Percentiles rank a stretch among this genome's conserved stretches.
Evolutionary conservation across 2,329 filamentous ascomycete species (phyloP).

Genomic region (Ophiostoma himal-ulmi): DNA sequence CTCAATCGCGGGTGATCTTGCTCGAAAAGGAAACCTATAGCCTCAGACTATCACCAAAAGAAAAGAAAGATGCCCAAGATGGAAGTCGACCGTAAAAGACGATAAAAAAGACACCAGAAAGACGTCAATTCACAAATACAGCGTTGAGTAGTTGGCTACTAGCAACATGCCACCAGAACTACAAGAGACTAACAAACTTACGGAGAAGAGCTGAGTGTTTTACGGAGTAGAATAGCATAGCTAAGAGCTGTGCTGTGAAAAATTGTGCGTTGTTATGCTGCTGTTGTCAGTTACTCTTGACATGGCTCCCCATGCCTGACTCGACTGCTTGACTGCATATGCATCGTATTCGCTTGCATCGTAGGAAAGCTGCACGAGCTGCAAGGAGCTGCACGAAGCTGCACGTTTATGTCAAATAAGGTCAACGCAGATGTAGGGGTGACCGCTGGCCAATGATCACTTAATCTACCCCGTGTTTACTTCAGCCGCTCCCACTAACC

Average conservation of each 20-base stretch:
- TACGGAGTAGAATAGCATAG: neutral
- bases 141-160: no score
- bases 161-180: neutral
- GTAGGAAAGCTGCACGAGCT: neutral
- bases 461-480: neutral
- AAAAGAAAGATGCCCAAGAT: neutral
- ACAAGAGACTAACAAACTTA: neutral
- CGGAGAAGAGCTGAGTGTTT: neutral
- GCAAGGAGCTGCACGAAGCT: neutral
- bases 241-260: neutral
- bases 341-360: constrained; percentile 4
- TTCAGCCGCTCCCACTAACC: neutral
- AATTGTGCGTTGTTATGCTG: neutral
- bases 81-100: neutral
- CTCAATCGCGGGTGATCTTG: neutral
- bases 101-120: neutral
- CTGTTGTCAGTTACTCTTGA: neutral
- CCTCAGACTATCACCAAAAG: neutral
- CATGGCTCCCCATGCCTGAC: neutral
- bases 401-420: constrained; percentile 8
- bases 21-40: neutral
- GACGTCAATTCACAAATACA: neutral
- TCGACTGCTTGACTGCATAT: neutral
- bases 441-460: neutral
- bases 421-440: neutral